Percentiles rank a stretch among this genome's conserved stretches.
phyloP scores from a whole-genome alignment of 805 yeast genomes.

The Phaffomyces opuntiae region DNA sequence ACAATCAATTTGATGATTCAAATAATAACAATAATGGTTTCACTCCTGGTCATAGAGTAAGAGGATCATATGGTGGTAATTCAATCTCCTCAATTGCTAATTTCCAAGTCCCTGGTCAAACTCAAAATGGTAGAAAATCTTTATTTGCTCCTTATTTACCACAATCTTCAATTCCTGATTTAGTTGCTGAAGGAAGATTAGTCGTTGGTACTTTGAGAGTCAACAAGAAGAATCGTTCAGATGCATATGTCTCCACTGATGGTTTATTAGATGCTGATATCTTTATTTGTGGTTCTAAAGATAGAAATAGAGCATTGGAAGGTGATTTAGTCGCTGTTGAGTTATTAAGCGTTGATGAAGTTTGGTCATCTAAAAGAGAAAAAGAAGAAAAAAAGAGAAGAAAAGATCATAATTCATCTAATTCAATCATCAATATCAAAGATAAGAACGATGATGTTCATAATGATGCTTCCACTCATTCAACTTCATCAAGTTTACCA shows the following conservation, averaged over 20 bases:
- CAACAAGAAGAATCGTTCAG: constrained; percentile 92
- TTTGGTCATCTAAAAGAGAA: constrained; percentile 93
- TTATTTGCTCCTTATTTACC: constrained; percentile 95
- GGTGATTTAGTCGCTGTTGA: constrained; percentile 97
- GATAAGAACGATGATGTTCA: constrained; percentile 66
- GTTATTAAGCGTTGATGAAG: constrained; percentile 90
- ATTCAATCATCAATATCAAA: constrained; percentile 41
- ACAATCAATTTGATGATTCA: constrained; percentile 17
- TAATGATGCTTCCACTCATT: constrained; percentile 67
- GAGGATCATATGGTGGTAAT: constrained; percentile 66
- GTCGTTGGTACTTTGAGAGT: constrained; percentile 92
- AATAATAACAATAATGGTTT: constrained; percentile 30
- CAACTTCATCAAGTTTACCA: constrained; percentile 8
- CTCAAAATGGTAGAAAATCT: constrained; percentile 51
- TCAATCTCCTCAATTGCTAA: constrained; percentile 31
- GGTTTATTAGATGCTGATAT: constrained; percentile 94
- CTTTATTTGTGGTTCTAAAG: constrained; percentile 96
- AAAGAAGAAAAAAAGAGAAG: constrained; percentile 96
- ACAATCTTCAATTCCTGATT: constrained; percentile 83
- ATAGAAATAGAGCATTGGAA: constrained; percentile 94
- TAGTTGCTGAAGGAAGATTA: constrained; percentile 81
- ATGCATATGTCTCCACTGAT: constrained; percentile 97
- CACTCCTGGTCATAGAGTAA: constrained; percentile 74
- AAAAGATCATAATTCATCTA: constrained; percentile 43
- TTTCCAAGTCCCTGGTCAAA: constrained; percentile 13